A percentile compares a stretch with the other conserved stretches of the same genome.
phyloP scores from a whole-genome alignment of 2,329 filamentous ascomycete species.

The Stagonosporopsis chrysanthemi region DNA sequence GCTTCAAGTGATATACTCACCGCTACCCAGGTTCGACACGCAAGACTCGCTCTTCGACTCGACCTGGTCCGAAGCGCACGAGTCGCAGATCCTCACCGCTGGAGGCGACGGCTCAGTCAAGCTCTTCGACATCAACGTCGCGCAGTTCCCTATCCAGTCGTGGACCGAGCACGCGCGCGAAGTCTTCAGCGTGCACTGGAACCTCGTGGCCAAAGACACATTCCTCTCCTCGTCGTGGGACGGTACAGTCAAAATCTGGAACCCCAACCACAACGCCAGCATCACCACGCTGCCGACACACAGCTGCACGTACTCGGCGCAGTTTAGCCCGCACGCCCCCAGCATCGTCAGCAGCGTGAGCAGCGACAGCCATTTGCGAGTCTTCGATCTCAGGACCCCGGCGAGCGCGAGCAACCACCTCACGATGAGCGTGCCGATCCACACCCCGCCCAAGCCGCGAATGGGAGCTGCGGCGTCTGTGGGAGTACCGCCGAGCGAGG shows the following conservation, averaged over 20 bases:
- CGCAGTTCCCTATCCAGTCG: conserved; percentile 86
- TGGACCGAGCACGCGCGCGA: conserved; percentile 95
- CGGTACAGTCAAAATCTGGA: conserved; percentile 95
- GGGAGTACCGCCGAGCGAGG: conserved; percentile 73
- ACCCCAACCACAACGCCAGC: conserved; percentile 75
- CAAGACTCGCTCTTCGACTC: conserved; percentile 97
- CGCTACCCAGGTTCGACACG: conserved; percentile 79
- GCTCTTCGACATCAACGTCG: conserved; percentile 84
- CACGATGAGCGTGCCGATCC: conserved; percentile 81
- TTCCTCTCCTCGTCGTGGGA: conserved; percentile 96
- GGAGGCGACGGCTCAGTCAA: conserved; percentile 95
- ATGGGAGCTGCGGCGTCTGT: conserved; percentile 51
- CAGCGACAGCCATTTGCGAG: conserved; percentile 84
- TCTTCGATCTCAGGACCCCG: conserved; percentile 92
- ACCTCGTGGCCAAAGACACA: conserved; percentile 85
- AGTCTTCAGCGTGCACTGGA: conserved; percentile 93
- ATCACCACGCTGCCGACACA: conserved; percentile 88
- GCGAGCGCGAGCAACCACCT: conserved; percentile 88
- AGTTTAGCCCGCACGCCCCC: conserved; percentile 88
- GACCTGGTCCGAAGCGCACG: conserved; percentile 94
- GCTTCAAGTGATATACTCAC: neutral
- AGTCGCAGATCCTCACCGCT: conserved; percentile 89
- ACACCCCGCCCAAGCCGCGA: conserved; percentile 67
- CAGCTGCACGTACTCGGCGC: conserved; percentile 91
- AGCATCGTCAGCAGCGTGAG: conserved; percentile 86